Evolutionary conservation across 768 basidiomycete genomes (phyloP), one percentile per base, ranked within the genome.

Genomic region (Phylloporus rhodoxanthus): DNA sequence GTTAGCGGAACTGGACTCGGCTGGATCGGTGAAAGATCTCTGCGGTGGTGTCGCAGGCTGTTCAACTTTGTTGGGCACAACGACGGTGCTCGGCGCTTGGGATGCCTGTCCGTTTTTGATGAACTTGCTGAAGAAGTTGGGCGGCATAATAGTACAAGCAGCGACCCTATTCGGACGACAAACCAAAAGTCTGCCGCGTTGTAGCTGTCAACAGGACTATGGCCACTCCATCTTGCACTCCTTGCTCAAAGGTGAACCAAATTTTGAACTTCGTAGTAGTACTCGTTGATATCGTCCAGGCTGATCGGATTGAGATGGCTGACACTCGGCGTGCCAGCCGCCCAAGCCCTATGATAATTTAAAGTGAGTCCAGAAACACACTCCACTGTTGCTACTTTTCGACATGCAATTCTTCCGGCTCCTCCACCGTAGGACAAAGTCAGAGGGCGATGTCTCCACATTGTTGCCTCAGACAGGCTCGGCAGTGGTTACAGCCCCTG

Each of bases 361-460:
- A n/a, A 61, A 50, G 26, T 30, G 51, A 36, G 46, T 47, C 42
- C 30, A 28, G 13, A 4, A 5, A 26, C 2, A 9, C 7, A 33
- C 21, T 5, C 14, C 13, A 7, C 14, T 21, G 32, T 42, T 33
- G 5, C 23, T 19, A 8, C 15, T 25, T 19, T 23, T 43, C 43
- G 47, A 43, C 50, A 78, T 78, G 77, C 72, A 69, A 5, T 74
- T 77, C 57, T 75, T 76, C 68, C 67, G 65, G 53, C 64, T 76
- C 23, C 72, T 75, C 21, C 73, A 78, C 54, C 74, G 75, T 57
- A 72, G 69, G 51, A 68, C 75, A 47, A 75, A 70, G 59, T 79
- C 77, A 17, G 76, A 74, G 26, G 55, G 70, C 30, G 70, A 72
- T 19, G 69, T 75, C 45, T 59, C 61, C 21, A 53, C 48, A 17